A percentile compares a stretch with the other conserved stretches of the same genome.
phyloP scores from a whole-genome alignment of 2,329 filamentous ascomycete species.

The Drechslera avenae region DNA sequence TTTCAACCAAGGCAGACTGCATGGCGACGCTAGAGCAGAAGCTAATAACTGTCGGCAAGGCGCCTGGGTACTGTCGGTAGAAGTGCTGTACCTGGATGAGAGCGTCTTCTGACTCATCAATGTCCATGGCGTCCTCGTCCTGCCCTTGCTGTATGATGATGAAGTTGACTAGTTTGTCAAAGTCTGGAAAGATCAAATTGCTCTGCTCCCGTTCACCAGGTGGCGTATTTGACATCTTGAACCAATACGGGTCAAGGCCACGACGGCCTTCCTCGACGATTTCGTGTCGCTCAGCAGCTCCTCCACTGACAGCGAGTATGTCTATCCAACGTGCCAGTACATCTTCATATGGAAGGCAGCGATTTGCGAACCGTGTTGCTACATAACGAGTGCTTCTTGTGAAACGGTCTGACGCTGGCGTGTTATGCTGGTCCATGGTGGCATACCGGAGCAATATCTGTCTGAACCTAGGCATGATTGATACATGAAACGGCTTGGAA shows the following conservation, averaged over 20 bases:
- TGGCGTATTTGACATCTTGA: constrained; percentile 62
- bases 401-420: constrained; percentile 48
- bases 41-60: constrained; percentile 70
- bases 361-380: constrained; percentile 86
- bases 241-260: constrained; percentile 81
- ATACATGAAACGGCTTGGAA: constrained; percentile 50
- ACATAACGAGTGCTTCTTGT: constrained; percentile 73
- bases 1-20: constrained; percentile 58
- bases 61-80: constrained; percentile 48
- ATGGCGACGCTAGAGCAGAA: constrained; percentile 70
- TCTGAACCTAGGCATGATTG: constrained; percentile 48
- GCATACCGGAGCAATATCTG: constrained; percentile 43
- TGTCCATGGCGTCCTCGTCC: constrained; percentile 44
- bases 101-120: constrained; percentile 33
- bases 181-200: constrained; percentile 48
- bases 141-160: constrained; percentile 50
- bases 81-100: constrained; percentile 39
- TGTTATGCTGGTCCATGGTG: constrained; percentile 18
- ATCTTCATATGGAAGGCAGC: constrained; percentile 80
- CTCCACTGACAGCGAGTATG: constrained; percentile 75
- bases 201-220: constrained; percentile 31
- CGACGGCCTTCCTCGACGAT: constrained; percentile 88
- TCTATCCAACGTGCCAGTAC: constrained; percentile 85
- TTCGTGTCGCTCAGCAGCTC: constrained; percentile 73
- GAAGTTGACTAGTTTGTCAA: constrained; percentile 52